phyloP scores from a whole-genome alignment of 2,329 filamentous ascomycete genomes.

The Penicillium sp. region DNA sequence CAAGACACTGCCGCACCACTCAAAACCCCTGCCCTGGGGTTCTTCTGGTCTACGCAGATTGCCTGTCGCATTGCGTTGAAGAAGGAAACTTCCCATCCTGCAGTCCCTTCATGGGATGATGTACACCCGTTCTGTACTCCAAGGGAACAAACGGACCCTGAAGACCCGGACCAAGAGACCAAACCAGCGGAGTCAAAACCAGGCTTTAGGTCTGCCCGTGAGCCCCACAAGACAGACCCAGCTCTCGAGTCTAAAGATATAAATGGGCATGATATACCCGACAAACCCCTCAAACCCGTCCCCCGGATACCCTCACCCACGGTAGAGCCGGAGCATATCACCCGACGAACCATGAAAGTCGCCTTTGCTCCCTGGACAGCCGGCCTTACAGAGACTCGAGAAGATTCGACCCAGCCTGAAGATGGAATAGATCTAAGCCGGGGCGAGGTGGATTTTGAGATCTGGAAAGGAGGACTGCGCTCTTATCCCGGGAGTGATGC shows the following conservation, averaged over 20 bases:
- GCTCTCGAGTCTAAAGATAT: not conserved
- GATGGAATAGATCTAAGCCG: not conserved
- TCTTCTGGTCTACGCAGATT: conserved; percentile 89
- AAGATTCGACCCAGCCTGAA: not conserved
- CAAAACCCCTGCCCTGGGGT: conserved; percentile 80
- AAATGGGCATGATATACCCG: conserved; percentile 30
- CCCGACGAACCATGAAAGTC: conserved; percentile 75
- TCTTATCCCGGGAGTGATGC: conserved; percentile 8
- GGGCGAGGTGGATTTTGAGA: conserved; percentile 61
- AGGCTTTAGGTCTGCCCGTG: conserved; percentile 3
- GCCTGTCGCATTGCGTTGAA: conserved; percentile 74
- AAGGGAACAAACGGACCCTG: conserved; percentile 3
- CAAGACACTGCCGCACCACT: conserved; percentile 17
- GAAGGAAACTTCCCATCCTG: conserved; percentile 51
- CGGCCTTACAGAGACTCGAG: conserved; percentile 42
- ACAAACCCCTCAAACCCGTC: not conserved
- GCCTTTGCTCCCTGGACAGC: conserved; percentile 77
- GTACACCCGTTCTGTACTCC: conserved; percentile 6
- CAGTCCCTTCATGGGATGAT: conserved; percentile 8
- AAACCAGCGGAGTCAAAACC: not conserved
- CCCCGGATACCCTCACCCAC: not conserved
- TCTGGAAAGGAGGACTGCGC: conserved; percentile 58
- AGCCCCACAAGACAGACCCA: conserved; percentile 2
- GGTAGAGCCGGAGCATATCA: conserved; percentile 12
- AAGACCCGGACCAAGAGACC: not conserved